phyloP scores from a whole-genome alignment of 73 alveolate species.

The Tetrahymena borealis region DNA sequence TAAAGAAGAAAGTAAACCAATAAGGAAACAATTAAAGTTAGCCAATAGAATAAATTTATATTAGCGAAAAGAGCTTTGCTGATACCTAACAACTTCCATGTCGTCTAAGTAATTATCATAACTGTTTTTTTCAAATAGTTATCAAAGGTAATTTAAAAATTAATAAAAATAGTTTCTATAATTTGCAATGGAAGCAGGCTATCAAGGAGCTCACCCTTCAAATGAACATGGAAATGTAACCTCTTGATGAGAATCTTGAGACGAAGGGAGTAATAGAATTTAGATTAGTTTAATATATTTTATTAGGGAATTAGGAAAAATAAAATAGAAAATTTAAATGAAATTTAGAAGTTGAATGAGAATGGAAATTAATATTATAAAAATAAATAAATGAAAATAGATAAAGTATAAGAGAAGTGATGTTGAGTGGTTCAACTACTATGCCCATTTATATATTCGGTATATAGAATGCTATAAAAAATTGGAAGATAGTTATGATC shows the following conservation, averaged over 20 bases:
- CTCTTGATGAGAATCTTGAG: not conserved
- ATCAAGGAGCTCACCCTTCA: slow-evolving; percentile 3
- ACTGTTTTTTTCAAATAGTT: not conserved
- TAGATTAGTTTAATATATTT: not conserved
- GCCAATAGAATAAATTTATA: not conserved
- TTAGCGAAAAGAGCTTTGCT: not conserved
- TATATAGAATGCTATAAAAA: slow-evolving; percentile 24
- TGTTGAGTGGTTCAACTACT: slow-evolving; percentile 35
- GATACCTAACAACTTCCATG: not conserved
- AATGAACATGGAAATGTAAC: not conserved
- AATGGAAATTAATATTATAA: not conserved
- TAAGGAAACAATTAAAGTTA: not conserved
- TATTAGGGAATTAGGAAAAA: not conserved
- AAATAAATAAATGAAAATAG: not conserved
- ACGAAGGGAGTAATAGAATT: not conserved
- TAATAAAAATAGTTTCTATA: not conserved
- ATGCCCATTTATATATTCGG: slow-evolving; percentile 18
- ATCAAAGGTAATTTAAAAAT: not conserved
- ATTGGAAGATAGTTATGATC: slow-evolving; percentile 96
- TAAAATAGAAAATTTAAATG: too few species aligned
- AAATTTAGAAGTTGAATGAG: too few species aligned
- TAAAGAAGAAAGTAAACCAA: not conserved
- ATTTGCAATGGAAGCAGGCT: slow-evolving; percentile 4
- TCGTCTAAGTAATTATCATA: not conserved
- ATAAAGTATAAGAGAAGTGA: slow-evolving; percentile 21